phyloP scores from a whole-genome alignment of 2,329 filamentous ascomycete species.

The Trichoderma harzianum region DNA sequence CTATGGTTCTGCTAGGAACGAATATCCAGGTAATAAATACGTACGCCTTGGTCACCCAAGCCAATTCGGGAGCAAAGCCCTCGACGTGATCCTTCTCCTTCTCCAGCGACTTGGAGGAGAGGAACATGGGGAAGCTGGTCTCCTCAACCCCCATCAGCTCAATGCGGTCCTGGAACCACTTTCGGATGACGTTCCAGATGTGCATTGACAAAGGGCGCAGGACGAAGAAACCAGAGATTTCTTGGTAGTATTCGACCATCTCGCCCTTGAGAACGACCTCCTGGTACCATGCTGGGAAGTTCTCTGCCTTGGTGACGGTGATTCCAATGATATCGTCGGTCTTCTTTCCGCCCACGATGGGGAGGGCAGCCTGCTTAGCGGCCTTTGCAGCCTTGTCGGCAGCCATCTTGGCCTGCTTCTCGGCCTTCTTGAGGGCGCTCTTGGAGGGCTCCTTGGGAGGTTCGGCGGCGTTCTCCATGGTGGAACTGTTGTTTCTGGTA shows the following conservation, averaged over 20 bases:
- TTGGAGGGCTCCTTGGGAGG: conserved; percentile 57
- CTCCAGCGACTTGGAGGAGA: conserved; percentile 83
- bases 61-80: conserved; percentile 92
- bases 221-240: conserved; percentile 97
- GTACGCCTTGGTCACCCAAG: conserved; percentile 82
- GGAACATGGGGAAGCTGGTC: conserved; percentile 94
- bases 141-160: conserved; percentile 91
- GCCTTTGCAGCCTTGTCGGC: conserved; percentile 62
- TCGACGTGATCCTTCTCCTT: conserved; percentile 95
- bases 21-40: conserved; percentile 28
- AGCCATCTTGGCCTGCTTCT: conserved; percentile 60
- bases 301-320: conserved; percentile 76
- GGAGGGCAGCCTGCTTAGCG: conserved; percentile 50
- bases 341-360: conserved; percentile 58
- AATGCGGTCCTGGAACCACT: conserved; percentile 71
- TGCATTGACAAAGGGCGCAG: conserved; percentile 69
- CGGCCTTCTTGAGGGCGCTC: conserved; percentile 63
- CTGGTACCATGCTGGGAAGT: conserved; percentile 95
- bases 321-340: conserved; percentile 77
- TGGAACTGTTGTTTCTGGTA: conserved; percentile 12
- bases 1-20: not conserved
- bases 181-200: conserved; percentile 63
- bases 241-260: conserved; percentile 92
- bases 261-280: conserved; percentile 96
- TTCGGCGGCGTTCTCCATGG: conserved; percentile 34